Evolutionary conservation across 2,329 filamentous ascomycete genomes (phyloP), one percentile per base, ranked within the genome.

Genomic region (Xylaria arbuscula): DNA sequence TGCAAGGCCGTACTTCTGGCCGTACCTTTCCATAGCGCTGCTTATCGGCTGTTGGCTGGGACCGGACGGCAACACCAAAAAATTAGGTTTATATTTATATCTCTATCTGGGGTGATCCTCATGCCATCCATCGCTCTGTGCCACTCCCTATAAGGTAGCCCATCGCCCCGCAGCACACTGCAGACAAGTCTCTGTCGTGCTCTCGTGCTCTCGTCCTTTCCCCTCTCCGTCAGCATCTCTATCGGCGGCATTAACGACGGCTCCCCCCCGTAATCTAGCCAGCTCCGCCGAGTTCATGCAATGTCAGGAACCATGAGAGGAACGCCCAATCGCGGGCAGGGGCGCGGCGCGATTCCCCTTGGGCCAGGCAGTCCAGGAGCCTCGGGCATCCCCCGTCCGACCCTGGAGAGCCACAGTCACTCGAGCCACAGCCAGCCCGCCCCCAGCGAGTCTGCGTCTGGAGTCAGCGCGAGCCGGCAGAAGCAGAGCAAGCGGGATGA

Each of bases 401-500:
- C 92, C 59, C 84, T 89, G 71, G 92, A 94, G 59, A 80, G 80
- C 67, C 83, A 85, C 62, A 38, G 69, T 67, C 78, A 73, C 62
- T 63, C 78, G 48, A 82, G 78, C 72, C 74, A 76, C 68, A 71
- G 76, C 47, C 82, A 75, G 56, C 75, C 75, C n/a, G 62, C 86
- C 73, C 83, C 85, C 72, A 89, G 84, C 82, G 91, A 92, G 75
- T 82, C 80, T 69, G 87, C 93, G 64, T 90, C 92, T 48, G 75
- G 74, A 34, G 88, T 98, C 83, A 98, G 93, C 83, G 93, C 94
- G 75, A 98, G 95, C 82, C 90, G 96, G 78, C 93, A 96, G 81
- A 98, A 98, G 84, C 95, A 98, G 86, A 92, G 91, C 75, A 98
- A 98, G 85, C 91, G 94, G 82, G 96, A 99, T 90, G 96, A 99